Base-by-base conservation (phyloP, 2,329 filamentous ascomycete genomes). In the Paramyrothecium roridum region DNA sequence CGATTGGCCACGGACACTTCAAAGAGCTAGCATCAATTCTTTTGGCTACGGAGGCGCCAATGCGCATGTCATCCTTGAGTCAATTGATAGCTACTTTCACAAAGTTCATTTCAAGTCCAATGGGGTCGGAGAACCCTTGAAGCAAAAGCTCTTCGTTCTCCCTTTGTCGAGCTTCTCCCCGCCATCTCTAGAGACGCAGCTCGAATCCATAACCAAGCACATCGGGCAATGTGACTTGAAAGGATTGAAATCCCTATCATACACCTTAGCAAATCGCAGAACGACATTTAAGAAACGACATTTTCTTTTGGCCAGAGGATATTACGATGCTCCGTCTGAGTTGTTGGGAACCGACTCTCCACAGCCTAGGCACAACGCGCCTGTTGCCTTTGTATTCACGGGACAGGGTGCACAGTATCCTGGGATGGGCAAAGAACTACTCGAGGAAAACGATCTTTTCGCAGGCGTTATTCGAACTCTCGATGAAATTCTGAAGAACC, bases 41-140 rank as follows among this genome's bases (percentile, higher is more conserved):
- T 60, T 78, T 53, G 77, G 76, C 2, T 78, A 75, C 21, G 76
- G 77, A 17, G 77, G 77, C 40, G 71, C 73, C n/a, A 79, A 78
- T 55, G 73, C 70, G 0, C 77, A 80, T 55, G 65, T 67, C 4
- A 71, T 79, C 13, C 57, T 80, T 48, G 68, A 71, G 52, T 60
- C 21, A 6, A 3, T 30, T 30, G 48, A 50, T 8, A 50, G 48
- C 23, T 50, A 50, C 21, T n/a, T 50, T n/a, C 16, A 22, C 19
- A 8, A 30, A 3, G 23, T 3, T 26, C 48, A 4, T 30, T n/a
- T 8, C 20, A 50, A 19, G 16, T 6, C 12, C 40, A 21, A 21
- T 13, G 17, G 16, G 12, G 40, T 21, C 8, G 20, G 40, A n/a
- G 6, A 13, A 45, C 4, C 17, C 6, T 45, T n/a, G 40, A 4